Percentiles rank a stretch among this genome's conserved stretches.
These are phyloP conservation scores for Pichia terricola DNA, from an alignment of 1,139 yeast genomes.

Conservation along the genomic window DNA sequence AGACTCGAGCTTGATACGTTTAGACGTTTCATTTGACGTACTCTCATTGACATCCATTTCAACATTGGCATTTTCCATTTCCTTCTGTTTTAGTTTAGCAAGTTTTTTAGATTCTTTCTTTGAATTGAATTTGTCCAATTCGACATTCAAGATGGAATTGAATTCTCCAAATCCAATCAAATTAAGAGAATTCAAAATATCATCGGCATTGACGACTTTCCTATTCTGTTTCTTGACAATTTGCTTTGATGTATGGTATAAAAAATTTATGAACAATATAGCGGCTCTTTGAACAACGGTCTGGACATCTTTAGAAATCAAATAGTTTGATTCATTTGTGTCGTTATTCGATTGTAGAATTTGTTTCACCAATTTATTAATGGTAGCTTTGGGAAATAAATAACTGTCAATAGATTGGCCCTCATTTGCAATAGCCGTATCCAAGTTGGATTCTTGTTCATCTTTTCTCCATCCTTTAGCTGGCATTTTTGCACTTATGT, in stretches of 20 bases:
- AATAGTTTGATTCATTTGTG: slow-evolving; percentile 16
- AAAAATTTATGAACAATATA: slow-evolving; percentile 62
- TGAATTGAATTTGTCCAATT: slow-evolving; percentile 36
- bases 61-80: slow-evolving; percentile 5
- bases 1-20: background rate
- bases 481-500: too few relatives aligned
- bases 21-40: slow-evolving; percentile 1
- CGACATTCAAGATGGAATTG: slow-evolving; percentile 43
- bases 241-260: slow-evolving; percentile 54
- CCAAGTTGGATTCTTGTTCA: slow-evolving; percentile 47
- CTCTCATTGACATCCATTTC: slow-evolving; percentile 4
- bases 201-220: slow-evolving; percentile 58
- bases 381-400: slow-evolving; percentile 56
- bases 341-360: slow-evolving; percentile 21
- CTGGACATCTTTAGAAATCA: slow-evolving; percentile 54
- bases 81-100: slow-evolving; percentile 18
- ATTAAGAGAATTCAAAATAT: slow-evolving; percentile 50
- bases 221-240: slow-evolving; percentile 43
- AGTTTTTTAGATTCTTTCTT: slow-evolving; percentile 32
- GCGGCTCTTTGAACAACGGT: slow-evolving; percentile 62
- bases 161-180: slow-evolving; percentile 46
- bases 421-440: slow-evolving; percentile 44
- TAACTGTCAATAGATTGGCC: slow-evolving; percentile 55
- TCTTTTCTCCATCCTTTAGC: slow-evolving; percentile 80
- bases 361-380: slow-evolving; percentile 49